A percentile compares a stretch with the other conserved stretches of the same genome.
phyloP scores from a whole-genome alignment of 2,329 filamentous ascomycete genomes.

The Trichophyton equinum region DNA sequence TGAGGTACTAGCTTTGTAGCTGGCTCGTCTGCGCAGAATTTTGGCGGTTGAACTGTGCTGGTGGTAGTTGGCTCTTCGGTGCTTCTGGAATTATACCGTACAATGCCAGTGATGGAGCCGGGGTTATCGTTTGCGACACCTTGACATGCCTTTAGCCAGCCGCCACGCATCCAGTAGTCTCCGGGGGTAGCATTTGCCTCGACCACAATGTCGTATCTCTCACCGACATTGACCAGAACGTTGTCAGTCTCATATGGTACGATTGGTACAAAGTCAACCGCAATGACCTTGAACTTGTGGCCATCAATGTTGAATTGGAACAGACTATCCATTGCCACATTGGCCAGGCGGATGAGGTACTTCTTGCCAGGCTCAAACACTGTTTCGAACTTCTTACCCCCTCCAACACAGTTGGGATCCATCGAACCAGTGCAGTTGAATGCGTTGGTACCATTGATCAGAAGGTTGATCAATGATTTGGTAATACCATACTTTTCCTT shows the following conservation, averaged over 20 bases:
- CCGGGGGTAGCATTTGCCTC: slow-evolving; percentile 17
- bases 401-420: background rate
- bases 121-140: slow-evolving; percentile 22
- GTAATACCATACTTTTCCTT: background rate
- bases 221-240: slow-evolving; percentile 25
- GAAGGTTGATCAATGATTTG: background rate
- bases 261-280: slow-evolving; percentile 45
- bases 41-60: background rate
- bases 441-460: background rate
- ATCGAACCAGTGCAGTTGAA: background rate
- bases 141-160: slow-evolving; percentile 23
- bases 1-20: background rate
- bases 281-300: slow-evolving; percentile 46
- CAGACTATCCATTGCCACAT: slow-evolving; percentile 36
- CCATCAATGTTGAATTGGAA: slow-evolving; percentile 41
- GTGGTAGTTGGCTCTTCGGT: slow-evolving; percentile 13
- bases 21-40: slow-evolving; percentile 17
- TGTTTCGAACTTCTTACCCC: background rate
- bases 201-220: slow-evolving; percentile 29
- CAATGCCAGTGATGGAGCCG: slow-evolving; percentile 29
- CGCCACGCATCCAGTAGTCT: slow-evolving; percentile 29
- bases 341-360: slow-evolving; percentile 24
- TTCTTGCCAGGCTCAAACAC: slow-evolving; percentile 17
- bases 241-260: slow-evolving; percentile 38
- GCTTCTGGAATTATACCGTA: slow-evolving; percentile 26